Conservation (phyloP, 495 filamentous ascomycete genomes). For the Glarea lozoyensis region DNA sequence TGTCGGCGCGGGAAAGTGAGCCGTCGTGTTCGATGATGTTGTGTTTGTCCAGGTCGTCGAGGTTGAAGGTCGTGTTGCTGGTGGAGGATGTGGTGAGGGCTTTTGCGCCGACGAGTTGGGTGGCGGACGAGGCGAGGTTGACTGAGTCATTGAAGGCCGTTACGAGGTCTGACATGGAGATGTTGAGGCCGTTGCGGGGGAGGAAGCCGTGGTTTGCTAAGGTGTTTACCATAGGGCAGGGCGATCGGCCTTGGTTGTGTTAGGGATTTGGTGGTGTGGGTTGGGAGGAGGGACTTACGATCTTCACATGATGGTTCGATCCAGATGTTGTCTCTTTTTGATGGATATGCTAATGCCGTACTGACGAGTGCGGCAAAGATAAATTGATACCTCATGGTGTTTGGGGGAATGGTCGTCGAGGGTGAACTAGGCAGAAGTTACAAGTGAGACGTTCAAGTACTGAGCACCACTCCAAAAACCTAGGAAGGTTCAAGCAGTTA, state of each 20-base stretch:
- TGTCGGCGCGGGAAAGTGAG: slow-evolving; percentile 22
- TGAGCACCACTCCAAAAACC: too few species aligned
- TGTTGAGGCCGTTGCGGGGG: slow-evolving; percentile 37
- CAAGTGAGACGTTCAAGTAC: too few species aligned
- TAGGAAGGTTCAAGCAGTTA: too few species aligned
- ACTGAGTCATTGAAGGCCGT: slow-evolving; percentile 14
- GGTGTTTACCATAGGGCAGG: slow-evolving; percentile 42
- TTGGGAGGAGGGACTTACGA: too few species aligned
- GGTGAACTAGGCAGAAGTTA: too few species aligned
- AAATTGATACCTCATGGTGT: too few species aligned
- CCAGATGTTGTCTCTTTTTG: too few species aligned
- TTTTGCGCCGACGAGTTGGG: slow-evolving; percentile 4
- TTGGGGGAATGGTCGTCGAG: too few species aligned
- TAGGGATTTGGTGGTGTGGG: too few species aligned
- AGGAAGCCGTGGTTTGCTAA: slow-evolving; percentile 44
- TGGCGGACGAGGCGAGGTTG: slow-evolving; percentile 11
- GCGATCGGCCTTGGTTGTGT: slow-evolving; percentile 19
- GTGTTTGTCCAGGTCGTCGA: slow-evolving; percentile 19
- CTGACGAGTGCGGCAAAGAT: too few species aligned
- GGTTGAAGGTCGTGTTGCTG: slow-evolving; percentile 17
- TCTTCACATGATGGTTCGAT: too few species aligned
- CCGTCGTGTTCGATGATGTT: slow-evolving; percentile 25
- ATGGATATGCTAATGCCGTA: too few species aligned
- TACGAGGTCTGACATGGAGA: slow-evolving; percentile 18
- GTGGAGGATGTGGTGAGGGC: slow-evolving; percentile 13